Conservation (phyloP, 805 yeast species). For the Debaryomyces hansenii region DNA sequence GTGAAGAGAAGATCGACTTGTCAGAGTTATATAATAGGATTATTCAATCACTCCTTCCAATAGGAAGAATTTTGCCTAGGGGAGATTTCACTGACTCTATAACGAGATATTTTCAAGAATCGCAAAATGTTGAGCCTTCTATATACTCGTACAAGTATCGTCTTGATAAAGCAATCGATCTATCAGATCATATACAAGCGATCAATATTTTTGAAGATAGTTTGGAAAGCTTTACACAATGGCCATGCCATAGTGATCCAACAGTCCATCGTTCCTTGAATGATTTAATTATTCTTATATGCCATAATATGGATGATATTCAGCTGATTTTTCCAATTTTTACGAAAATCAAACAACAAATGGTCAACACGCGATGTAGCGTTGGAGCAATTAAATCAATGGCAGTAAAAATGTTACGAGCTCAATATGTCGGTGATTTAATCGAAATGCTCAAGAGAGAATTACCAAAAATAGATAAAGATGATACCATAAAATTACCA, state of each 20-base stretch:
- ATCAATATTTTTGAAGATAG: conserved; percentile 32
- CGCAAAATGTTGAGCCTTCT: conserved; percentile 12
- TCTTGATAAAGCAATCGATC: conserved; percentile 26
- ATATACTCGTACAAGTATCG: conserved; percentile 26
- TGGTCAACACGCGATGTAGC: conserved; percentile 26
- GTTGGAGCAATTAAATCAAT: conserved; percentile 29
- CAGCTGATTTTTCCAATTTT: conserved; percentile 30
- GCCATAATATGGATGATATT: conserved; percentile 28
- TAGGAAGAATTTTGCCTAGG: conserved; percentile 15
- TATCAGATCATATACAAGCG: conserved; percentile 21
- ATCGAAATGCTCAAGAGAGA: conserved; percentile 42
- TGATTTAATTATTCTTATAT: conserved; percentile 40
- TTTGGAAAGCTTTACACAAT: conserved; percentile 16
- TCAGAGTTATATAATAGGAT: conserved; percentile 14
- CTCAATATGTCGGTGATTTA: conserved; percentile 40
- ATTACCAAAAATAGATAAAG: conserved; percentile 34
- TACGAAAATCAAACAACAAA: conserved; percentile 36
- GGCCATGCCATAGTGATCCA: conserved; percentile 29
- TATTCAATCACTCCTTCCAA: conserved; percentile 15
- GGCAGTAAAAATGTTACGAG: conserved; percentile 27
- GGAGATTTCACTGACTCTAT: conserved; percentile 18
- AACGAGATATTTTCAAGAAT: conserved; percentile 11
- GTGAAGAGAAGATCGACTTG: conserved; percentile 8
- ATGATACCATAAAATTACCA: conserved; percentile 27
- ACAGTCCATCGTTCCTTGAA: conserved; percentile 43